Percentiles rank a stretch among this genome's conserved stretches.
Evolutionary conservation across 768 basidiomycete species (phyloP).

Genomic region (Phylloporus sp.): DNA sequence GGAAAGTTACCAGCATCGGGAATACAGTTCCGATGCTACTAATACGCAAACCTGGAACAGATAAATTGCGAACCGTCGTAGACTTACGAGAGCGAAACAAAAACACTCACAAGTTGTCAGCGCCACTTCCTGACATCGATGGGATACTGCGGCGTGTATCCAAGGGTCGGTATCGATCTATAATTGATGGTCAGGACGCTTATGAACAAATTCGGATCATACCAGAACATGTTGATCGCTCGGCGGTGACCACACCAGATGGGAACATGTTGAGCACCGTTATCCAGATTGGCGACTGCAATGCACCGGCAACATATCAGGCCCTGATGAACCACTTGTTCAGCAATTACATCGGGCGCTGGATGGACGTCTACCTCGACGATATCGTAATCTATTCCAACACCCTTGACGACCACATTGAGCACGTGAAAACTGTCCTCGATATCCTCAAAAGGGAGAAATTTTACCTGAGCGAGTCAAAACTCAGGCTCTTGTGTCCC

Average conservation of each 20-base stretch:
- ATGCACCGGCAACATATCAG: constrained; percentile 44
- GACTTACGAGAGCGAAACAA: constrained; percentile 11
- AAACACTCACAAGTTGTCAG: constrained; percentile 15
- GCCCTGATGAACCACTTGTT: constrained; percentile 7
- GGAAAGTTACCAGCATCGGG: not conserved
- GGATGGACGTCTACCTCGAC: constrained; percentile 8
- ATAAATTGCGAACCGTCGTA: not conserved
- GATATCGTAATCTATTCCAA: constrained; percentile 8
- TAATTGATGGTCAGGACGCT: constrained; percentile 15
- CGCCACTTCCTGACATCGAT: constrained; percentile 17
- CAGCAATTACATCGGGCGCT: not conserved
- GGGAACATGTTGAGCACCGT: constrained; percentile 34
- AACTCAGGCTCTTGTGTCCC: constrained; percentile 30
- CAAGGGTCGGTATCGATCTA: not conserved
- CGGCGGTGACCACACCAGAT: constrained; percentile 32
- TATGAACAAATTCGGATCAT: constrained; percentile 19
- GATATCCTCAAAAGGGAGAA: constrained; percentile 30
- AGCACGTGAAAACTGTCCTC: constrained; percentile 31
- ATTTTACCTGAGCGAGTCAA: constrained; percentile 34
- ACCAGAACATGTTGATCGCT: constrained; percentile 16
- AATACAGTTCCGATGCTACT: constrained; percentile 6
- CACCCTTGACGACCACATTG: constrained; percentile 25
- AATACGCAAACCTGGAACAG: not conserved
- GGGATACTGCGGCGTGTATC: constrained; percentile 1
- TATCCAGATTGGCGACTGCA: constrained; percentile 24